These are phyloP conservation scores for Lachnellula hyalina DNA, from an alignment of 2,329 filamentous ascomycete genomes.

Conservation along the genomic window DNA sequence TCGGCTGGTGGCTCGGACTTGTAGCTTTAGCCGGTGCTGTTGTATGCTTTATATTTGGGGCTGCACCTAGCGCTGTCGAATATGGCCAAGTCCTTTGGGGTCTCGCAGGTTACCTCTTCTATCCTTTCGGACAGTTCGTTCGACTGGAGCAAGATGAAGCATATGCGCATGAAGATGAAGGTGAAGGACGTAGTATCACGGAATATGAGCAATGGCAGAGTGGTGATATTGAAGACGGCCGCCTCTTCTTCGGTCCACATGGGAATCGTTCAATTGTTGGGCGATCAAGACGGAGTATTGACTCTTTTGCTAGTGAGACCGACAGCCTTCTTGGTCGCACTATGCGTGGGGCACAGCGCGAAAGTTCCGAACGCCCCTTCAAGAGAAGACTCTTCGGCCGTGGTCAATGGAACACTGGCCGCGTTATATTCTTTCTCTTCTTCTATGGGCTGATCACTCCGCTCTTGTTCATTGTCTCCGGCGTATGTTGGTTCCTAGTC, in stretches of 20 bases:
- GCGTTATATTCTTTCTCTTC: slow-evolving; percentile 92
- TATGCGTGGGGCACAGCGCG: slow-evolving; percentile 43
- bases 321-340: slow-evolving; percentile 77
- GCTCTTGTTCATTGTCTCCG: slow-evolving; percentile 76
- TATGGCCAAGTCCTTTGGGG: slow-evolving; percentile 85
- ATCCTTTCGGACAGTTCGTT: slow-evolving; percentile 95
- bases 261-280: slow-evolving; percentile 74
- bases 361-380: slow-evolving; percentile 40
- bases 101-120: slow-evolving; percentile 80
- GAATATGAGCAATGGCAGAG: slow-evolving; percentile 99
- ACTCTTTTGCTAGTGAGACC: slow-evolving; percentile 77
- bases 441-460: slow-evolving; percentile 93
- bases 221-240: slow-evolving; percentile 90
- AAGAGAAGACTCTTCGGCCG: slow-evolving; percentile 91
- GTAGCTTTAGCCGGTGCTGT: slow-evolving; percentile 69
- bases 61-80: slow-evolving; percentile 71
- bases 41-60: slow-evolving; percentile 74
- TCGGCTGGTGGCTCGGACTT: slow-evolving; percentile 92
- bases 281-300: slow-evolving; percentile 79
- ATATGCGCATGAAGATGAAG: slow-evolving; percentile 89
- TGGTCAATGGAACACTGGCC: slow-evolving; percentile 90
- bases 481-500: slow-evolving; percentile 90
- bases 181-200: slow-evolving; percentile 92
- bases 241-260: slow-evolving; percentile 86
- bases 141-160: slow-evolving; percentile 89